A percentile compares a stretch with the other conserved stretches of the same genome.
Conservation (phyloP, 1,284 basidiomycete species). For the Ustilago lituana region DNA sequence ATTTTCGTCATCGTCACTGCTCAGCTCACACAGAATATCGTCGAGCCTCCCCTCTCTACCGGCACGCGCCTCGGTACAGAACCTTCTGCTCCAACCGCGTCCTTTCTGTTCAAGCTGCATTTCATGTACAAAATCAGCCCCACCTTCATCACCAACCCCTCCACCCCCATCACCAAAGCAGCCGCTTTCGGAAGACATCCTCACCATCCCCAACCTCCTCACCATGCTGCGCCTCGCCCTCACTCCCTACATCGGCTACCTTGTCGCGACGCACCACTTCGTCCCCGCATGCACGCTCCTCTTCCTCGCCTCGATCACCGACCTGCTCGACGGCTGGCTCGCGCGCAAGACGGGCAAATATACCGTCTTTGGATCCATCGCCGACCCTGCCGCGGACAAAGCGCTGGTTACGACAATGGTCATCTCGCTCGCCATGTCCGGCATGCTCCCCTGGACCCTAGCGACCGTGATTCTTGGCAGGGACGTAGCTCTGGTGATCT, state of each 20-base stretch:
- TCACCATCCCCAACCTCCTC: constrained; percentile 91
- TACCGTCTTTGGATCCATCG: constrained; percentile 89
- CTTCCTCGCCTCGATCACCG: constrained; percentile 87
- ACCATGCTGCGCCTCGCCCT: constrained; percentile 85
- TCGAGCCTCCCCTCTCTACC: no score
- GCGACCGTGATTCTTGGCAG: constrained; percentile 87
- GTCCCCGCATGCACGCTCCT: constrained; percentile 81
- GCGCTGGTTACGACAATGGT: constrained; percentile 93
- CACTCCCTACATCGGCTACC: constrained; percentile 89
- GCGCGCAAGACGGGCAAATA: constrained; percentile 78
- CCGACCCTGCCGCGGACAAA: constrained; percentile 98
- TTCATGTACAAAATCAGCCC: constrained; percentile 65
- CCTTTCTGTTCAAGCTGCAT: background rate
- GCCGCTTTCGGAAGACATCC: constrained; percentile 80
- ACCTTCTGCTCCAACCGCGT: background rate
- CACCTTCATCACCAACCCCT: constrained; percentile 51
- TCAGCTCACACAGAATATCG: no score
- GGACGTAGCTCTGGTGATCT: constrained; percentile 84
- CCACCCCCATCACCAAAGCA: constrained; percentile 59
- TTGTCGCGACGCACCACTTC: constrained; percentile 86
- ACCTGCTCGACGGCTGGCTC: constrained; percentile 89
- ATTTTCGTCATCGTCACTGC: no score
- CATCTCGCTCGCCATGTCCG: constrained; percentile 82
- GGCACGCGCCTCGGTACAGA: background rate
- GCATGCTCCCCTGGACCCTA: constrained; percentile 83